Base-by-base conservation (phyloP, 1,284 basidiomycete species). In the Ceratobasidium sp. region DNA sequence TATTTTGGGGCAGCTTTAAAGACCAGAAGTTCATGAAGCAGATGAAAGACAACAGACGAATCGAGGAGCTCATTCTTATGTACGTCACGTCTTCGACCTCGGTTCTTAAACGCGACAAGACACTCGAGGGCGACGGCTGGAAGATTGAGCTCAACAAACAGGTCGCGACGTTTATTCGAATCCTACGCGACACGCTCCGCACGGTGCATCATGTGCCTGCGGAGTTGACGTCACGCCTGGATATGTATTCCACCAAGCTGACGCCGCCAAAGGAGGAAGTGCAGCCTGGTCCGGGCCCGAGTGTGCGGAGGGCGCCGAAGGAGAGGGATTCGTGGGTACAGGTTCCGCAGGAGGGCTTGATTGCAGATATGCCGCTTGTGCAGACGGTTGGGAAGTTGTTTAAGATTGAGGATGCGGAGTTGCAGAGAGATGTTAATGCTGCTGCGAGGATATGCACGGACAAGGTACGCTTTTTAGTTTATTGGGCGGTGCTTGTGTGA, bases 11-110 rank as follows among this genome's bases (percentile, higher is more conserved):
- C 5, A 93, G 93, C 77, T 94, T 95, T 82, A 91, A 92, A 80
- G 91, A 94, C 75, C 91, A 94, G 63, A 87, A 86, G 41, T 97
- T 97, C 84, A 90, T 93, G 76, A 88, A 90, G 53, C 94, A 96
- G 80, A 92, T 99, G 89, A 95, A 96, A 82, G 96, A 98, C 82
- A 97, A 96, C 80, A 88, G 98, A 60, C 98, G 97, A 85, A 93
- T 99, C 69, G 98, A 99, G 83, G 96, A 98, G 78, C 90, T 99
- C 75, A 97, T 99, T 76, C 87, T 99, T 66, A 93, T 94, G 87
- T 99, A 98, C 80, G 96, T 97, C 17, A 94, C 96, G 1, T 91
- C 95, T 56, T 93, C 96, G 3, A 95, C 94, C 0, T 88, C 89
- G 27, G 89, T 94, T 6, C 86, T 97, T 74, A 92, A 91, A 86